phyloP scores from a whole-genome alignment of 495 filamentous ascomycete genomes.

The Daldinia caldariorum region DNA sequence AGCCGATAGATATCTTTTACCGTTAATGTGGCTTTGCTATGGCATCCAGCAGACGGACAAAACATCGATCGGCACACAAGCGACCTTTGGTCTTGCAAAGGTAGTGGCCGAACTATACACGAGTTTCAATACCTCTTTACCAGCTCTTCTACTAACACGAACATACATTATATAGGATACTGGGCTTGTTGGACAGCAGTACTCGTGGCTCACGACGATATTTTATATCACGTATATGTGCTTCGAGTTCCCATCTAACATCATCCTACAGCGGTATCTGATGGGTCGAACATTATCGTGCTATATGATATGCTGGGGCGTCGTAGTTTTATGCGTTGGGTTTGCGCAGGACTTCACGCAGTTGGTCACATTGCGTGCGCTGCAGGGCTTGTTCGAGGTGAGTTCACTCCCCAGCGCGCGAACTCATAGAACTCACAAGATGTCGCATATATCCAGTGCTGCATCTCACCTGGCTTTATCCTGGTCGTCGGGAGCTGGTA shows the following conservation, averaged over 20 bases:
- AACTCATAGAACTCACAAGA: neutral
- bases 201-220: constrained; percentile 48
- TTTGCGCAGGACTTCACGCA: constrained; percentile 51
- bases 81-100: constrained; percentile 44
- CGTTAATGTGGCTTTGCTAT: constrained; percentile 51
- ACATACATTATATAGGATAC: constrained; percentile 37
- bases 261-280: constrained; percentile 46
- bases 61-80: constrained; percentile 48
- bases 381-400: constrained; percentile 52
- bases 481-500: constrained; percentile 52
- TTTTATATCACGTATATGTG: constrained; percentile 50
- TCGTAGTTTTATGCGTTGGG: constrained; percentile 45
- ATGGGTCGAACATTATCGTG: constrained; percentile 50
- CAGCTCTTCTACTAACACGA: neutral
- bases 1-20: constrained; percentile 45
- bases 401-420: neutral
- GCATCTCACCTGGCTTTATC: constrained; percentile 54
- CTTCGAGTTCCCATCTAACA: constrained; percentile 50
- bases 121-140: neutral
- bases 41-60: constrained; percentile 50
- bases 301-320: constrained; percentile 49
- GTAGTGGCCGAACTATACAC: neutral
- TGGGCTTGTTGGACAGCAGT: constrained; percentile 48
- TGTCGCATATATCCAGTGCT: constrained; percentile 37
- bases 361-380: constrained; percentile 45